phyloP scores from a whole-genome alignment of 345 rosid genomes.

The Cardamine occulta region DNA sequence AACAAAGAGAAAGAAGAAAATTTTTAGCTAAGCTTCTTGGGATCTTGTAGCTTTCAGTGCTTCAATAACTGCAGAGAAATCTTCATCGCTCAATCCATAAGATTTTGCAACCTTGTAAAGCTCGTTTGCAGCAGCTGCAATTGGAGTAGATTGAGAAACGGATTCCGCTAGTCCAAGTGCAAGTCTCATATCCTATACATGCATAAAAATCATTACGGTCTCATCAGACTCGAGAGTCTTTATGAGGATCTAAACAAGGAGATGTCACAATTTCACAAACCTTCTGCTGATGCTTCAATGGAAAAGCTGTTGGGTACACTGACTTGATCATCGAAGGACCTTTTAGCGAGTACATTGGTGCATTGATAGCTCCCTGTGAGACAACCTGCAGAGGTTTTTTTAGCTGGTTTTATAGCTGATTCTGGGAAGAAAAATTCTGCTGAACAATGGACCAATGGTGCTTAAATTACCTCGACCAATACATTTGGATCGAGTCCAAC shows the following conservation, averaged over 20 bases:
- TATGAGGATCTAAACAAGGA: constrained; percentile 27
- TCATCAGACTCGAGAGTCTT: constrained; percentile 2
- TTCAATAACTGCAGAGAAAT: constrained; percentile 92
- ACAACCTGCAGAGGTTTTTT: constrained; percentile 60
- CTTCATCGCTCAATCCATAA: constrained; percentile 78
- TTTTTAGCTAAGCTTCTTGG: constrained; percentile 15
- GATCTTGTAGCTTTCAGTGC: constrained; percentile 63
- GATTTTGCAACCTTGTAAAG: constrained; percentile 84
- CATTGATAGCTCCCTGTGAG: constrained; percentile 85
- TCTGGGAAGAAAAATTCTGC: background rate
- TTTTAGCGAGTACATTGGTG: constrained; percentile 88
- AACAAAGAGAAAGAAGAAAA: background rate
- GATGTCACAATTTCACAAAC: constrained; percentile 45
- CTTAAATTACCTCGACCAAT: constrained; percentile 66
- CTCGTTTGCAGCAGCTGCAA: constrained; percentile 92
- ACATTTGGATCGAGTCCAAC: constrained; percentile 84
- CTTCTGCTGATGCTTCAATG: constrained; percentile 96
- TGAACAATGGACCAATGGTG: background rate
- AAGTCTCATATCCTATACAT: constrained; percentile 79
- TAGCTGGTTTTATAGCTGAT: background rate
- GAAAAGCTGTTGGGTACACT: constrained; percentile 81
- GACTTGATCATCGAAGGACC: constrained; percentile 90
- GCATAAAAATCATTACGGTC: background rate
- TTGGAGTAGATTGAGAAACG: constrained; percentile 82
- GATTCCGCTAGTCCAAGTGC: constrained; percentile 91